Conservation (phyloP, 495 filamentous ascomycete genomes). For the Copromyces sp. region DNA sequence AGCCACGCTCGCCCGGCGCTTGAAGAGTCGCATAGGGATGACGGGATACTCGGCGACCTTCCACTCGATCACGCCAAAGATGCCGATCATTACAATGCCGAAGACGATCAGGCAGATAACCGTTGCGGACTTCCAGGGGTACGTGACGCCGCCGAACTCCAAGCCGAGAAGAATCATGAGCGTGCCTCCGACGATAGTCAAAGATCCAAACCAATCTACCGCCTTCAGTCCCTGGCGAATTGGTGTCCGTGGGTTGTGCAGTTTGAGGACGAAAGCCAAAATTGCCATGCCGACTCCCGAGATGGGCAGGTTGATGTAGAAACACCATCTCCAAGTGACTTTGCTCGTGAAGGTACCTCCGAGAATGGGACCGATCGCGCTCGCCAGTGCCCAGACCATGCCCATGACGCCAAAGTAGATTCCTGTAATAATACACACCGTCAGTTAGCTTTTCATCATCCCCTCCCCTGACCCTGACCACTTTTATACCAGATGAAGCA, state of each 20-base stretch:
- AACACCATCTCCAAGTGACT: slow-evolving; percentile 54
- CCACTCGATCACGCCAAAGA: slow-evolving; percentile 62
- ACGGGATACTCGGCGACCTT: slow-evolving; percentile 66
- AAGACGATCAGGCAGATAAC: slow-evolving; percentile 75
- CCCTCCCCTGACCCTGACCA: background rate
- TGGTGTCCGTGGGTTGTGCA: slow-evolving; percentile 67
- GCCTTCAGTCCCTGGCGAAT: slow-evolving; percentile 58
- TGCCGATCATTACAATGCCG: slow-evolving; percentile 47
- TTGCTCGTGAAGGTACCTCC: slow-evolving; percentile 52
- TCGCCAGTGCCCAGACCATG: slow-evolving; percentile 44
- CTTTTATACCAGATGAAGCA: background rate
- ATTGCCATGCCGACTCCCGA: slow-evolving; percentile 58
- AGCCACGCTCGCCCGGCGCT: slow-evolving; percentile 46
- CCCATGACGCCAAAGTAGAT: slow-evolving; percentile 44
- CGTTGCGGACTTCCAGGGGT: slow-evolving; percentile 63
- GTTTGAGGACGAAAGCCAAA: slow-evolving; percentile 59
- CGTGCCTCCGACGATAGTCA: slow-evolving; percentile 63
- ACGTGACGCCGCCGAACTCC: slow-evolving; percentile 65
- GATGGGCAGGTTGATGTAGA: slow-evolving; percentile 74
- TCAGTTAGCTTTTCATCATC: too few relatives aligned
- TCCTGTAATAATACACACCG: slow-evolving; percentile 31
- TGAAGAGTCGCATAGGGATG: slow-evolving; percentile 64
- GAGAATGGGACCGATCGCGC: slow-evolving; percentile 48
- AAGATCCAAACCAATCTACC: slow-evolving; percentile 65
- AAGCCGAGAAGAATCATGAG: slow-evolving; percentile 76